Evolutionary conservation across 2,329 filamentous ascomycete genomes (phyloP).

Genomic region (Penicillium sp.): DNA sequence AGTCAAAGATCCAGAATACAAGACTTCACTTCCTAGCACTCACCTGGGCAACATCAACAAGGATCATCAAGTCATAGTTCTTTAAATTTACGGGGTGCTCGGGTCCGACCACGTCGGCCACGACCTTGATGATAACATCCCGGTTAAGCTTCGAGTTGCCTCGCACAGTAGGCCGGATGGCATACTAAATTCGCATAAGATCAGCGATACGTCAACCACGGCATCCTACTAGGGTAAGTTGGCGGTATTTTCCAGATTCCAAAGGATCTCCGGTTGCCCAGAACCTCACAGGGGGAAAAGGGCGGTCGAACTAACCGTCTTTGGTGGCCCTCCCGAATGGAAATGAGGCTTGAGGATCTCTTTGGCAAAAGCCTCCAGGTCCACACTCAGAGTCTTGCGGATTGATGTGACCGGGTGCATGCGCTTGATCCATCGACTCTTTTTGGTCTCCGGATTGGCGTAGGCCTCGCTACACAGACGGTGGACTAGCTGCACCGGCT

Average conservation of each 20-base stretch:
- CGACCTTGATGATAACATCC: constrained; percentile 57
- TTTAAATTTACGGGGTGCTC: constrained; percentile 59
- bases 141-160: constrained; percentile 57
- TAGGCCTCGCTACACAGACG: constrained; percentile 56
- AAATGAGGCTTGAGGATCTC: constrained; percentile 59
- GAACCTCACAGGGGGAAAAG: neutral
- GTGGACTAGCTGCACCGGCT: constrained; percentile 59
- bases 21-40: constrained; percentile 19
- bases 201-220: constrained; percentile 3
- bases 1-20: constrained; percentile 9
- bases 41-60: constrained; percentile 62
- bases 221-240: neutral
- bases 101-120: constrained; percentile 56
- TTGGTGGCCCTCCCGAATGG: constrained; percentile 49
- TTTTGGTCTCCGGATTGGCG: constrained; percentile 49
- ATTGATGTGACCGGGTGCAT: constrained; percentile 58
- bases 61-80: constrained; percentile 57
- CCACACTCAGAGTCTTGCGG: constrained; percentile 56
- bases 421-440: constrained; percentile 57
- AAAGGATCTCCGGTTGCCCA: neutral
- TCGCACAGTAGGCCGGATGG: constrained; percentile 59
- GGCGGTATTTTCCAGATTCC: neutral
- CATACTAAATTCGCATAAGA: constrained; percentile 48
- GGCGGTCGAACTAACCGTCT: constrained; percentile 47
- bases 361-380: constrained; percentile 54